These are phyloP conservation scores for Alternaria consortialis DNA, from an alignment of 2,329 filamentous ascomycete genomes.

Conservation along the genomic window DNA sequence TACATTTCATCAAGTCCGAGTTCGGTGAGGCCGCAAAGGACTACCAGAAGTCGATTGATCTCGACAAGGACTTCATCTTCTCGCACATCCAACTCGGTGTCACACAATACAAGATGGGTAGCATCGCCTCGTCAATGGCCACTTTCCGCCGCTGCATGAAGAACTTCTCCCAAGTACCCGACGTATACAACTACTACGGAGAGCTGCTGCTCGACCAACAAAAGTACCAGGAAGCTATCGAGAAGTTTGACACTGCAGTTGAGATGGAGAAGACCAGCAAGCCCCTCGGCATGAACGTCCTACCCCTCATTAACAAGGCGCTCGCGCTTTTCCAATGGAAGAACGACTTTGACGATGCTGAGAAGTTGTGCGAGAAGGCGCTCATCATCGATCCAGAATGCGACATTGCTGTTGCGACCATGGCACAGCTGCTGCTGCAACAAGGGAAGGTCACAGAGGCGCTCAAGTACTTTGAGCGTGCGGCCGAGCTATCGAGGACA, in stretches of 20 bases:
- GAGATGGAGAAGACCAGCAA: slow-evolving; percentile 97
- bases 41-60: slow-evolving; percentile 98
- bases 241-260: slow-evolving; percentile 98
- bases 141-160: slow-evolving; percentile 98
- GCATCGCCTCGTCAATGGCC: slow-evolving; percentile 96
- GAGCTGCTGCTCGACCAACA: slow-evolving; percentile 96
- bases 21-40: slow-evolving; percentile 95
- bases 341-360: slow-evolving; percentile 91
- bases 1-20: slow-evolving; percentile 96
- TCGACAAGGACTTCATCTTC: slow-evolving; percentile 97
- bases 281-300: slow-evolving; percentile 94
- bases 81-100: slow-evolving; percentile 99
- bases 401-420: slow-evolving; percentile 97
- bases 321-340: slow-evolving; percentile 98
- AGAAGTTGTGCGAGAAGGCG: slow-evolving; percentile 96
- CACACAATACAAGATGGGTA: slow-evolving; percentile 99
- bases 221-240: slow-evolving; percentile 93
- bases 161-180: slow-evolving; percentile 95
- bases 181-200: slow-evolving; percentile 99
- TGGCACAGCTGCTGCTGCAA: slow-evolving; percentile 96
- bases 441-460: slow-evolving; percentile 97
- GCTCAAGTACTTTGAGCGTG: slow-evolving; percentile 95
- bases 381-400: slow-evolving; percentile 98
- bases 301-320: slow-evolving; percentile 98
- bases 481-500: slow-evolving; percentile 91